Evolutionary conservation across 176 grass and related monocot species (phyloP).

Genomic region (Echinochloa phyllopogon): DNA sequence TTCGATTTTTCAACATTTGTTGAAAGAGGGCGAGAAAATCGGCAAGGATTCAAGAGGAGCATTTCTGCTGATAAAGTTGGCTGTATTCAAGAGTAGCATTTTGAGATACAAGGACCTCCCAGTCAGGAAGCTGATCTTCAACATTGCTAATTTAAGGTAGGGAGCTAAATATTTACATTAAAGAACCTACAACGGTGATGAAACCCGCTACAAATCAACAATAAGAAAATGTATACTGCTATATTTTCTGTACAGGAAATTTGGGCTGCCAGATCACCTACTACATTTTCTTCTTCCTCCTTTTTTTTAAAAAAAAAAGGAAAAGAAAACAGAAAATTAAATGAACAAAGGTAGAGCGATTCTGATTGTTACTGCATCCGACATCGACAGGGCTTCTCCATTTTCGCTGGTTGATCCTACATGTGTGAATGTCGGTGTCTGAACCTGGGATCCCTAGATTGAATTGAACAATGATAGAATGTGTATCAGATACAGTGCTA

Average conservation of each 20-base stretch:
- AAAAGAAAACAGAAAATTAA: not conserved
- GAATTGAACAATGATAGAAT: constrained; percentile 36
- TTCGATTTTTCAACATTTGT: not conserved
- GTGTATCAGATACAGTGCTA: not conserved
- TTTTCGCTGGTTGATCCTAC: constrained; percentile 33
- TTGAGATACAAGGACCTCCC: constrained; percentile 16
- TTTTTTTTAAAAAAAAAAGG: not conserved
- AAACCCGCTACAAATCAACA: constrained; percentile 30
- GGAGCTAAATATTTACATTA: constrained; percentile 54
- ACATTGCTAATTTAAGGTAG: constrained; percentile 42
- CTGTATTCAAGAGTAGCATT: constrained; percentile 25
- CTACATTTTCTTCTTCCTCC: not conserved
- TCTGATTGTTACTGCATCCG: constrained; percentile 11
- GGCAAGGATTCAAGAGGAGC: too few species aligned
- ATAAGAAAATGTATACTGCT: constrained; percentile 38
- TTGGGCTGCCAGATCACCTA: constrained; percentile 17
- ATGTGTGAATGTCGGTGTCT: constrained; percentile 31
- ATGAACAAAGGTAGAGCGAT: not conserved
- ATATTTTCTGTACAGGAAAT: constrained; percentile 54
- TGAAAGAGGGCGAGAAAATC: not conserved
- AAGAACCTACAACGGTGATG: constrained; percentile 31
- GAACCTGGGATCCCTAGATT: constrained; percentile 54
- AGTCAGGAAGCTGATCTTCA: constrained; percentile 1
- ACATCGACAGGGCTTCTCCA: not conserved
- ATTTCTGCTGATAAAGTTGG: constrained; percentile 8